These are phyloP conservation scores for Beauveria sp. DNA, from an alignment of 2,329 filamentous ascomycete species.

Conservation along the genomic window DNA sequence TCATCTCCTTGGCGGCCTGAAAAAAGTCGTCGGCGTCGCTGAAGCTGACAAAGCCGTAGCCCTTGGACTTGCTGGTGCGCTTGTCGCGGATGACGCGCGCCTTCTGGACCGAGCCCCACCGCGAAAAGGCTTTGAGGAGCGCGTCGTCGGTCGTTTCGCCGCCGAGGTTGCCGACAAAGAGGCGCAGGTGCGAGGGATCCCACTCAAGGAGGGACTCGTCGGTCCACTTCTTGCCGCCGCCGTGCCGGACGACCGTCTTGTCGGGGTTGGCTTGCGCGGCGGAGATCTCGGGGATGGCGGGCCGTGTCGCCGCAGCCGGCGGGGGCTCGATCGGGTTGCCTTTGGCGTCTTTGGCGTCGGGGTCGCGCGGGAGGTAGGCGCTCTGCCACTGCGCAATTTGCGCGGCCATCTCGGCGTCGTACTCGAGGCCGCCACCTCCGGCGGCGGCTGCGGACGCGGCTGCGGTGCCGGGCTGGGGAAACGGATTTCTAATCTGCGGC, in stretches of 20 bases:
- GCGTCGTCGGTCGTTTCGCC: slow-evolving; percentile 97
- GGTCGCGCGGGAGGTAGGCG: slow-evolving; percentile 57
- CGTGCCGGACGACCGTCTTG: slow-evolving; percentile 78
- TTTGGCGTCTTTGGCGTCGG: slow-evolving; percentile 31
- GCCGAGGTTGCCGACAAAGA: slow-evolving; percentile 94
- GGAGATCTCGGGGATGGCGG: slow-evolving; percentile 25
- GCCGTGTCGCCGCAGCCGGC: slow-evolving; percentile 15
- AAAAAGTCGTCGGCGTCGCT: slow-evolving; percentile 94
- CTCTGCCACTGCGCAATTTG: slow-evolving; percentile 95
- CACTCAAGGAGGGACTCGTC: slow-evolving; percentile 86
- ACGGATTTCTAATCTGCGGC: slow-evolving; percentile 74
- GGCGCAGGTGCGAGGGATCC: slow-evolving; percentile 88
- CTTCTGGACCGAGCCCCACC: slow-evolving; percentile 83
- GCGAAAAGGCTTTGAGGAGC: slow-evolving; percentile 84
- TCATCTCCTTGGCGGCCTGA: slow-evolving; percentile 93
- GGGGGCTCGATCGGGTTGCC: slow-evolving; percentile 14
- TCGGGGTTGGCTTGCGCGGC: slow-evolving; percentile 43
- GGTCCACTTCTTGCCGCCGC: slow-evolving; percentile 88
- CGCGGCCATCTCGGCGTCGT: slow-evolving; percentile 76
- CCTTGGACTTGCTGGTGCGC: slow-evolving; percentile 90
- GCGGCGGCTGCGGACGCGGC: slow-evolving; percentile 19
- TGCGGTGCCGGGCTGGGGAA: slow-evolving; percentile 52
- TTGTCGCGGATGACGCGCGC: slow-evolving; percentile 93
- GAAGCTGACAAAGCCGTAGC: slow-evolving; percentile 95
- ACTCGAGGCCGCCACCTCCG: slow-evolving; percentile 21